phyloP scores from a whole-genome alignment of 2,329 filamentous ascomycete species.

The Calonectria hawksworthii region DNA sequence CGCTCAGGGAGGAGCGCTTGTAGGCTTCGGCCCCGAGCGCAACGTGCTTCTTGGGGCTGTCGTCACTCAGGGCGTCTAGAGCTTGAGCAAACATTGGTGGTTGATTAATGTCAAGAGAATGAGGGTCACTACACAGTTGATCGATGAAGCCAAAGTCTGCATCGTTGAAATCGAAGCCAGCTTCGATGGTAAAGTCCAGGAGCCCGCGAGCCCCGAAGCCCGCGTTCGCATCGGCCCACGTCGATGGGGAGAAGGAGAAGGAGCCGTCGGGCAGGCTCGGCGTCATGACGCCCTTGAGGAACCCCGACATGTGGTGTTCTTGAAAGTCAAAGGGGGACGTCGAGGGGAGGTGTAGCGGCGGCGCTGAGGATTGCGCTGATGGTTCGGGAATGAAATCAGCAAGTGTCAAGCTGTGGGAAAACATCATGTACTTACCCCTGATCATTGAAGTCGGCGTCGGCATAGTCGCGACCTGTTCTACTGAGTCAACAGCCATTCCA shows the following conservation, averaged over 20 bases:
- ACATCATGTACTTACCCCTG: not conserved
- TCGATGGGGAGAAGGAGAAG: not conserved
- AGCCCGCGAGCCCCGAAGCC: constrained; percentile 14
- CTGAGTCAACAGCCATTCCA: constrained; percentile 7
- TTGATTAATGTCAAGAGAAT: not conserved
- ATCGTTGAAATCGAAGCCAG: constrained; percentile 18
- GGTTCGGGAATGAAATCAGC: not conserved
- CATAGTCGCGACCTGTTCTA: constrained; percentile 19
- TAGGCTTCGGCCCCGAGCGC: constrained; percentile 29
- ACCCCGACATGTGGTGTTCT: constrained; percentile 27
- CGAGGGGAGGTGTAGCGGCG: constrained; percentile 1
- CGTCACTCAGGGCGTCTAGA: constrained; percentile 7
- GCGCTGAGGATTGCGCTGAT: constrained; percentile 11
- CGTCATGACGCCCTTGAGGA: constrained; percentile 23
- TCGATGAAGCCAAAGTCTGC: constrained; percentile 28
- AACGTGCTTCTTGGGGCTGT: constrained; percentile 14
- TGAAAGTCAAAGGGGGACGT: constrained; percentile 25
- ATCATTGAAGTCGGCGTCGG: constrained; percentile 27
- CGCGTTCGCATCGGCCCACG: constrained; percentile 9
- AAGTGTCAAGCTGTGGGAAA: not conserved
- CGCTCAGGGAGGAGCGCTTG: constrained; percentile 25
- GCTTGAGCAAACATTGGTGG: constrained; percentile 12
- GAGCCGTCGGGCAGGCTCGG: constrained; percentile 6
- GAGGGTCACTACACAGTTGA: constrained; percentile 22
- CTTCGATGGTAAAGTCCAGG: constrained; percentile 24